Percentiles rank a stretch among this genome's conserved stretches.
Evolutionary conservation across 2,329 filamentous ascomycete genomes (phyloP).

Genomic region (Aspergillus hortae): DNA sequence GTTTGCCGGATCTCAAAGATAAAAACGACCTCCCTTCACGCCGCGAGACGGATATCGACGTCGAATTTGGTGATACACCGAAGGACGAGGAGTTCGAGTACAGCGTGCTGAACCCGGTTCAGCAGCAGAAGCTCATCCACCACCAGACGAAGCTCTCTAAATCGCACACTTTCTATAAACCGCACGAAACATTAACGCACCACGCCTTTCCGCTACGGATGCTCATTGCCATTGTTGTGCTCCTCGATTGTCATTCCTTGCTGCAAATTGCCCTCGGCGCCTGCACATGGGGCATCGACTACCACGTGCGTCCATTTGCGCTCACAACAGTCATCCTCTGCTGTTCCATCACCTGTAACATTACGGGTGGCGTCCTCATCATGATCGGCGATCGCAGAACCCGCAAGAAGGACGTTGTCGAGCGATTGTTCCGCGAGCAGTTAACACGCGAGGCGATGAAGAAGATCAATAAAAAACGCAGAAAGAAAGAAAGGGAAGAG

Average conservation of each 20-base stretch:
- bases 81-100: constrained; percentile 52
- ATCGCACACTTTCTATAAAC: constrained; percentile 85
- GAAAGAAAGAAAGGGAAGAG: constrained; percentile 22
- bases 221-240: constrained; percentile 71
- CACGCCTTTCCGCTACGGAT: constrained; percentile 71
- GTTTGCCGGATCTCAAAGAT: constrained; percentile 61
- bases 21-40: constrained; percentile 64
- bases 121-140: constrained; percentile 68
- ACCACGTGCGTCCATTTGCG: constrained; percentile 64
- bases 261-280: constrained; percentile 77
- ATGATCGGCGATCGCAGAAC: constrained; percentile 71
- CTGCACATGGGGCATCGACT: constrained; percentile 74
- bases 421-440: constrained; percentile 72
- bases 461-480: constrained; percentile 50
- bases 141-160: constrained; percentile 78
- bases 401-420: constrained; percentile 80
- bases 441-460: constrained; percentile 65
- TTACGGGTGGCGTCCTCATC: constrained; percentile 72
- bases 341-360: constrained; percentile 73
- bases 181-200: constrained; percentile 79
- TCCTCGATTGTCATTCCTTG: constrained; percentile 75
- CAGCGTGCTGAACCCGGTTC: constrained; percentile 61
- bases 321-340: constrained; percentile 78
- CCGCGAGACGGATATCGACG: constrained; percentile 41
- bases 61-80: constrained; percentile 41